Percentiles rank a stretch among this genome's conserved stretches.
These are phyloP conservation scores for Melastoma malabathricum DNA, from an alignment of 345 rosid genomes.

Conservation along the genomic window DNA sequence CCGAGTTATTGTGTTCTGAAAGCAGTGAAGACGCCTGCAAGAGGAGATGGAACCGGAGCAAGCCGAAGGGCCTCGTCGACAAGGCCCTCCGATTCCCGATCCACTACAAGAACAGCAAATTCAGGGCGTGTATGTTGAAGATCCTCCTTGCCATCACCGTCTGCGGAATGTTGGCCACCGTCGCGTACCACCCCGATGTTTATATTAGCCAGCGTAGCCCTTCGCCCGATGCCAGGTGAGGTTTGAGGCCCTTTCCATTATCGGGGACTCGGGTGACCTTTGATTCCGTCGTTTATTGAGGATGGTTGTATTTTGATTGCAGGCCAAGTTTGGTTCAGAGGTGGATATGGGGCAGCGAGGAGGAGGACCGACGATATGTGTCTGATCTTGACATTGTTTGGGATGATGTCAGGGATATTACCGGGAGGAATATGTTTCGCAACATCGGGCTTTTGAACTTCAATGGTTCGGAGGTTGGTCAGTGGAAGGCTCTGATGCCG, in stretches of 20 bases:
- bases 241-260: not conserved
- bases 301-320: constrained; percentile 1
- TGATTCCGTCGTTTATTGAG: no score
- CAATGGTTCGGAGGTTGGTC: constrained; percentile 36
- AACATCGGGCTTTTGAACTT: constrained; percentile 78
- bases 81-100: constrained; percentile 32
- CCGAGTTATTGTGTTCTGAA: constrained; percentile 2
- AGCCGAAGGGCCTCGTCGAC: constrained; percentile 26
- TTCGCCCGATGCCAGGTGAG: constrained; percentile 22
- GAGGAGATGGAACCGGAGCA: constrained; percentile 38
- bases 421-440: constrained; percentile 22
- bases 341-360: constrained; percentile 55
- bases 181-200: constrained; percentile 43
- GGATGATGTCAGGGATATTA: constrained; percentile 48
- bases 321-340: constrained; percentile 31
- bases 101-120: constrained; percentile 40
- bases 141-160: constrained; percentile 42
- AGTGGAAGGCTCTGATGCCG: constrained; percentile 49
- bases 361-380: constrained; percentile 34
- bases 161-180: constrained; percentile 39
- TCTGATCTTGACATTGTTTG: constrained; percentile 48
- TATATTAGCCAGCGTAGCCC: constrained; percentile 26
- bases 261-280: not conserved
- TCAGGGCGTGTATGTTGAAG: constrained; percentile 50
- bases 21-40: constrained; percentile 59